These are phyloP conservation scores for Rhodofomes roseus DNA, from an alignment of 1,284 basidiomycete genomes.

Conservation along the genomic window DNA sequence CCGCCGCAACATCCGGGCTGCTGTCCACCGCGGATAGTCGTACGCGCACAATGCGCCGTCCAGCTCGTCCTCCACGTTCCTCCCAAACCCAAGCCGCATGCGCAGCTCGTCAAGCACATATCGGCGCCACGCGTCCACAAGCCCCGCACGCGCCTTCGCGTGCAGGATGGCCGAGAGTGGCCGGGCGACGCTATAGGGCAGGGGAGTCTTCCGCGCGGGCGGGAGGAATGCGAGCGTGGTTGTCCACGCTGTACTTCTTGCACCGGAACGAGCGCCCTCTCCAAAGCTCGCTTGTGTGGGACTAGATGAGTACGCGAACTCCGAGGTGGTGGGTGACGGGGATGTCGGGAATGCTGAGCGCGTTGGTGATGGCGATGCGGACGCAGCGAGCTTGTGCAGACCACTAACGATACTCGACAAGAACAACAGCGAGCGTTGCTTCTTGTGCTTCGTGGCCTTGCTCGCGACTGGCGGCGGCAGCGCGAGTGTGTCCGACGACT, in stretches of 20 bases:
- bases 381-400: conserved; percentile 24
- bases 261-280: not conserved
- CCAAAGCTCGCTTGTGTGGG: not conserved
- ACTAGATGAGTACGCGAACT: conserved; percentile 2
- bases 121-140: conserved; percentile 73
- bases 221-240: conserved; percentile 8
- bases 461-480: conserved; percentile 10
- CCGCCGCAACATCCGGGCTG: conserved; percentile 50
- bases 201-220: conserved; percentile 17
- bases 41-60: not conserved
- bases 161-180: conserved; percentile 39
- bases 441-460: conserved; percentile 43
- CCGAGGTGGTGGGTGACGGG: conserved; percentile 6
- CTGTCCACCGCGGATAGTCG: conserved; percentile 50
- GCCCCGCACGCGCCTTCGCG: conserved; percentile 64
- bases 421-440: conserved; percentile 55
- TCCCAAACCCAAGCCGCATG: conserved; percentile 18
- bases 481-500: not conserved
- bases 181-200: conserved; percentile 14
- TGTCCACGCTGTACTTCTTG: conserved; percentile 9
- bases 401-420: conserved; percentile 61
- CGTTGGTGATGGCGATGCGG: too few species aligned
- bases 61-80: not conserved
- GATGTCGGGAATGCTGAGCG: conserved; percentile 5
- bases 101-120: conserved; percentile 53